Percentiles rank a stretch among this genome's conserved stretches.
phyloP scores from a whole-genome alignment of 129 eudicot species.

The Saposhnikovia divaricata region DNA sequence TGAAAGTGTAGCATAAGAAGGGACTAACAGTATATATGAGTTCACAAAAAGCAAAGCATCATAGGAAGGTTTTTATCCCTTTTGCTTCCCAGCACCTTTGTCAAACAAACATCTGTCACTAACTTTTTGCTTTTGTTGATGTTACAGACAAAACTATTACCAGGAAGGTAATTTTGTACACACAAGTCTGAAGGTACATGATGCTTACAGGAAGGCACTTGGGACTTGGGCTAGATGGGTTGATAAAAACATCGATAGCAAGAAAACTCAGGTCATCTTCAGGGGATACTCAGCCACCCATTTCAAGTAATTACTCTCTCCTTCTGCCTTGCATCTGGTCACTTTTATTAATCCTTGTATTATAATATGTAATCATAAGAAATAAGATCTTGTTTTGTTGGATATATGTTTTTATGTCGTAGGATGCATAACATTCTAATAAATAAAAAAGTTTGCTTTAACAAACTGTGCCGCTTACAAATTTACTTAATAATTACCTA shows the following conservation, averaged over 20 bases:
- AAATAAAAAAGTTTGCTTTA: not conserved
- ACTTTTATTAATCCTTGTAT: not conserved
- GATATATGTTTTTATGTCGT: not conserved
- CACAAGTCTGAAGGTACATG: slow-evolving; percentile 81
- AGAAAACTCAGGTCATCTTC: slow-evolving; percentile 66
- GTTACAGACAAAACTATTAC: slow-evolving; percentile 80
- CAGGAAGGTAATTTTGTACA: slow-evolving; percentile 85
- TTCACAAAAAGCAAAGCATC: not conserved
- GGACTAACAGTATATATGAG: not conserved
- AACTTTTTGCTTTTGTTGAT: slow-evolving; percentile 3
- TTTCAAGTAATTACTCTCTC: slow-evolving; percentile 45
- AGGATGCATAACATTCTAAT: not conserved
- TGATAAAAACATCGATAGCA: slow-evolving; percentile 50
- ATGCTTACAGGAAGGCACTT: slow-evolving; percentile 81
- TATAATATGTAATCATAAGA: not conserved
- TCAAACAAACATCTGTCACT: not conserved
- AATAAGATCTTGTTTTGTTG: not conserved
- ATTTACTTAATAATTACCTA: not conserved
- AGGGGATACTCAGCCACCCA: slow-evolving; percentile 91
- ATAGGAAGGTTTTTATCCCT: not conserved
- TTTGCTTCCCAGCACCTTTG: not conserved
- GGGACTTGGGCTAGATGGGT: slow-evolving; percentile 92
- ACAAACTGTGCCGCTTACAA: not conserved
- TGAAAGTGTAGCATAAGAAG: not conserved
- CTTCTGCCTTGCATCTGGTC: not conserved